phyloP scores from a whole-genome alignment of 169 alveolate genomes.

The Cyclospora cayetanensis region DNA sequence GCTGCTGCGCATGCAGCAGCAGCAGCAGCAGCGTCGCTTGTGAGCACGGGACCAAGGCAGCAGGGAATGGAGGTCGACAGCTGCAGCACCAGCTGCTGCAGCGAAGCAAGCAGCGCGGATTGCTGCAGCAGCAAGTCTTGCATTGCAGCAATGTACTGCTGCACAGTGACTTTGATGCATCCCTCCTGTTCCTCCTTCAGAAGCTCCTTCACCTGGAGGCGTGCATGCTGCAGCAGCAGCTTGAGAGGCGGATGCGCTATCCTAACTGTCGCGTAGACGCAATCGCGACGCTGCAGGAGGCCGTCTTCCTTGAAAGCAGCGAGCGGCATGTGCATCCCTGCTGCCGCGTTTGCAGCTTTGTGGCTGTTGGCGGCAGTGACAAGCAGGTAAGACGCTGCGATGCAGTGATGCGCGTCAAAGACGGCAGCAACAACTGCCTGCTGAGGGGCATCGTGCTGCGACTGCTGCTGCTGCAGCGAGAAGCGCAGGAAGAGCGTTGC shows the following conservation, averaged over 20 bases:
- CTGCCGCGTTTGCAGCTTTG: slow-evolving; percentile 16
- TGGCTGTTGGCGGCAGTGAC: neutral
- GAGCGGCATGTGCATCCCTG: neutral
- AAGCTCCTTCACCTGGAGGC: neutral
- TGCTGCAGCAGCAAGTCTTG: slow-evolving; percentile 50
- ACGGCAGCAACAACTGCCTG: slow-evolving; percentile 34
- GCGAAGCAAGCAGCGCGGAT: neutral
- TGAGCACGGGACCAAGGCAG: neutral
- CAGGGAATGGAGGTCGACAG: neutral
- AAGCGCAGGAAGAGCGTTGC: slow-evolving; percentile 20
- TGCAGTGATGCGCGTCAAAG: neutral
- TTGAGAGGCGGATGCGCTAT: slow-evolving; percentile 34
- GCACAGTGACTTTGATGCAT: neutral
- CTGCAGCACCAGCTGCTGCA: slow-evolving; percentile 56
- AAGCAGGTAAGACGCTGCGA: neutral
- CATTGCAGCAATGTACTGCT: slow-evolving; percentile 31
- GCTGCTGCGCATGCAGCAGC: slow-evolving; percentile 18
- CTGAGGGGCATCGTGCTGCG: neutral
- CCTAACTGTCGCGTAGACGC: neutral
- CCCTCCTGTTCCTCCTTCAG: neutral
- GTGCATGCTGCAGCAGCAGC: slow-evolving; percentile 41
- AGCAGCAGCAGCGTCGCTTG: neutral
- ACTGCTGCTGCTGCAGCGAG: slow-evolving; percentile 30
- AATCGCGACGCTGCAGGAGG: neutral
- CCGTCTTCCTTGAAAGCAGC: neutral